Base-by-base conservation (phyloP, 345 rosid species). In the Schrenkiella parvula region DNA sequence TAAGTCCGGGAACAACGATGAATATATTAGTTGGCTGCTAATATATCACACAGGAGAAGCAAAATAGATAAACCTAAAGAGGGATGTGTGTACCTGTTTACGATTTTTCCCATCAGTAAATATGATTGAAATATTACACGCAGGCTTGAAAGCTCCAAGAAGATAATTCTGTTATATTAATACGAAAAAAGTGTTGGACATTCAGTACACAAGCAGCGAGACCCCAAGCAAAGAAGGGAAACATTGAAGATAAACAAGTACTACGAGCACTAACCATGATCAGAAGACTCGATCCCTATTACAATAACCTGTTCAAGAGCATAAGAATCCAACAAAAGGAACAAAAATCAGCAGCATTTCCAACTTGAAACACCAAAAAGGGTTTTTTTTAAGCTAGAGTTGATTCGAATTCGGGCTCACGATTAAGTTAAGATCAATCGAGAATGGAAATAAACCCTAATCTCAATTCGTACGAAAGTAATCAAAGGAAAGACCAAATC, bases 91-190 rank as follows among this genome's bases (percentile, higher is more conserved):
- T 71, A 91, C 99, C 88, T 89, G 93, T 82, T 91, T 91, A 48
- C 96, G 95, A 43, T 77, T 84, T 76, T 88, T 95, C 10, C 84
- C 98, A 86, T 95, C 96, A 14, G 85, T 39, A 72, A 91, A 88
- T 2, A 88, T 80, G 79, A 89, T 74, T 17, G 87, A 86, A 72
- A 89, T 79, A 64, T 83, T 89, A 77, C 98, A 89, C 0, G 98
- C 86, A 0, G 96, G 99, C 82, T 92, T 95, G 78, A 95, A 95
- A 73, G 99, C 99, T 85, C 97, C 98, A 61, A 92, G 81, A 39
- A 92, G 82, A 83, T 86, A 95, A 80, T 95, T 95, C 98, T 95
- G 80, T 22, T 55, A 65, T 51, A 58, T 50, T 7, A 28, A 15
- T 1, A 58, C 43, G 18, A 13, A 31, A 47, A 22, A 18, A 44